phyloP scores from a whole-genome alignment of 176 grass and related monocot genomes.

The barley (Hordeum vulgare) region DNA sequence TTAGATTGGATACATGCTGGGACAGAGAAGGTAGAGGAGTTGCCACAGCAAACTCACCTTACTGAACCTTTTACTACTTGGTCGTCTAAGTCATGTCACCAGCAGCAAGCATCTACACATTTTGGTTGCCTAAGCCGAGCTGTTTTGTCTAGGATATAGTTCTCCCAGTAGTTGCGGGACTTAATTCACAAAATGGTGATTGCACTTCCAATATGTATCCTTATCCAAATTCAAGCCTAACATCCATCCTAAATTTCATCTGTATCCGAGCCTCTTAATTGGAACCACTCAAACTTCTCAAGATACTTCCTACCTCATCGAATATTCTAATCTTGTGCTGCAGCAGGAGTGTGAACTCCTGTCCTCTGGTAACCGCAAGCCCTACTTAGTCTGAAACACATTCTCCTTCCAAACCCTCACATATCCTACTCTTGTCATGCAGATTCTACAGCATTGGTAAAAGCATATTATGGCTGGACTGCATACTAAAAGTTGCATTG shows the following conservation, averaged over 20 bases:
- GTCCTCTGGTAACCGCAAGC: not conserved
- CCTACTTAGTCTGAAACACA: not conserved
- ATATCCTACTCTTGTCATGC: not conserved
- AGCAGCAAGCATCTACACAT: not conserved
- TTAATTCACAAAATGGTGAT: not conserved
- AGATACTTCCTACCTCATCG: not conserved
- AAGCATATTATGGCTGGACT: not conserved
- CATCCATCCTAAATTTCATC: not conserved
- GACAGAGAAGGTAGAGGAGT: not conserved
- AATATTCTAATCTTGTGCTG: not conserved
- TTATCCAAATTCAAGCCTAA: not conserved
- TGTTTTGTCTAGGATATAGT: not conserved
- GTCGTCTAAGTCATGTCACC: not conserved
- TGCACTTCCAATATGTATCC: not conserved
- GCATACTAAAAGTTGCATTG: not conserved
- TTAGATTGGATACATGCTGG: constrained; percentile 11
- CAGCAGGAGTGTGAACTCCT: not conserved
- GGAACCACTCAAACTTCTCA: not conserved
- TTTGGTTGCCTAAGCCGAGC: not conserved
- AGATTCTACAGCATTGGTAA: not conserved
- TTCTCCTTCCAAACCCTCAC: not conserved
- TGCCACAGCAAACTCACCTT: not conserved
- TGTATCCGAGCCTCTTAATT: not conserved
- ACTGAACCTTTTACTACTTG: not conserved
- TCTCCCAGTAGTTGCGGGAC: not conserved